Conservation (phyloP, 257 asterid species). For the Orobanche coerulescens region DNA sequence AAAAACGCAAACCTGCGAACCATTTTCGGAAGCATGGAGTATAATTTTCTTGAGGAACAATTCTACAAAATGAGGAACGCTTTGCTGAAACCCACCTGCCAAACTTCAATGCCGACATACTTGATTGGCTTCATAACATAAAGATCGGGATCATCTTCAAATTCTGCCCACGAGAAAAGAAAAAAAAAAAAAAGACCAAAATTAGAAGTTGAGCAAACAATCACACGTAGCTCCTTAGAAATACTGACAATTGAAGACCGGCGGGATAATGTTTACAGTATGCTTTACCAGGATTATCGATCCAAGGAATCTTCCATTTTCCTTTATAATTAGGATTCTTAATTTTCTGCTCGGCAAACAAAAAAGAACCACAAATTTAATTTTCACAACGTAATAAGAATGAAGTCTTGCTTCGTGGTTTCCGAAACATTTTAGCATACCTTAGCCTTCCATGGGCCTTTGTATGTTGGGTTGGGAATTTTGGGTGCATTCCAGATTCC, state of each 20-base stretch:
- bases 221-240: not conserved
- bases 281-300: constrained; percentile 80
- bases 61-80: constrained; percentile 1
- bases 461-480: constrained; percentile 74
- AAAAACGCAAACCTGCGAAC: too few relatives aligned
- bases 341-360: constrained; percentile 45
- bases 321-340: constrained; percentile 94
- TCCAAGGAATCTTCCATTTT: constrained; percentile 88
- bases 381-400: constrained; percentile 6
- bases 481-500: constrained; percentile 78
- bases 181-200: not conserved
- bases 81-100: constrained; percentile 56
- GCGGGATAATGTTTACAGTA: not conserved
- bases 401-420: constrained; percentile 1
- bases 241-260: constrained; percentile 1
- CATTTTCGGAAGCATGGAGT: too few relatives aligned
- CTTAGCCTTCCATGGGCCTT: constrained; percentile 78
- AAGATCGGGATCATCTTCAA: constrained; percentile 86
- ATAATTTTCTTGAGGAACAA: too few relatives aligned
- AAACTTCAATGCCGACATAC: constrained; percentile 80
- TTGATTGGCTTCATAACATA: constrained; percentile 79
- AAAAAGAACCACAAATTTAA: constrained; percentile 2
- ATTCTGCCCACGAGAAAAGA: constrained; percentile 35
- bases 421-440: constrained; percentile 23
- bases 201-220: not conserved